Base-by-base conservation (phyloP, 805 yeast species). In the Kodamaea fukazawae region DNA sequence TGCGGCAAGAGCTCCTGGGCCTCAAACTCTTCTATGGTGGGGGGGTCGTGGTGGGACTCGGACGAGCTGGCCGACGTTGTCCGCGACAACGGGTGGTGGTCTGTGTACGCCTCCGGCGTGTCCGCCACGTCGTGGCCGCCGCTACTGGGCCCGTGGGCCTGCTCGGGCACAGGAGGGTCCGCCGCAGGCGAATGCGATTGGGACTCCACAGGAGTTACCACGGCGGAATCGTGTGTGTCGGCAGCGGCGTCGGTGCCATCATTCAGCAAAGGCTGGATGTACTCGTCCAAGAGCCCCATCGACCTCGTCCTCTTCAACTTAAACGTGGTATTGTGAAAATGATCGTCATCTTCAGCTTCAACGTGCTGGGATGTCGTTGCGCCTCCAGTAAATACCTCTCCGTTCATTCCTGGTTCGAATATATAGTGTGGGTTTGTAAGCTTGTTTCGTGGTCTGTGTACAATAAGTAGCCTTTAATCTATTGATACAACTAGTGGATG, bases 231-330 rank as follows among this genome's bases (percentile, higher is more conserved):
- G 8, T 20, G 23, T 6, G 7, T 20, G 7, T 20, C 23, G 23
- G 7, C 23, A 27, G 30, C 5, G 5, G 5, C 30, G 8, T 27
- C 15, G 7, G 6, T 27, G 7, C 9, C 30, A 5, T 20, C 23
- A 20, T 20, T 20, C 23, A 20, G 23, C n/a, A 52, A 29, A 6
- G 78, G 75, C 20, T 68, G 79, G 29, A 79, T 76, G 53, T 74
- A 82, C 46, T 81, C 86, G 53, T 84, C 95, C 49, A 87, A 66
- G 10, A 86, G 60, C 1, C 96, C 96, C 72, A 87, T 69, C 6
- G 93, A 83, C 53, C 93, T 73, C 25, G 96, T 87, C 55, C 96
- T 67, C 53, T 86, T 87, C 53, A 87, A 65, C 51, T 79, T 80
- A 58, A 83, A 87, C 3, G 91, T 75, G 4, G 86, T 75, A 42